phyloP scores from a whole-genome alignment of 2,329 filamentous ascomycete species.

The Trichoderma breve region DNA sequence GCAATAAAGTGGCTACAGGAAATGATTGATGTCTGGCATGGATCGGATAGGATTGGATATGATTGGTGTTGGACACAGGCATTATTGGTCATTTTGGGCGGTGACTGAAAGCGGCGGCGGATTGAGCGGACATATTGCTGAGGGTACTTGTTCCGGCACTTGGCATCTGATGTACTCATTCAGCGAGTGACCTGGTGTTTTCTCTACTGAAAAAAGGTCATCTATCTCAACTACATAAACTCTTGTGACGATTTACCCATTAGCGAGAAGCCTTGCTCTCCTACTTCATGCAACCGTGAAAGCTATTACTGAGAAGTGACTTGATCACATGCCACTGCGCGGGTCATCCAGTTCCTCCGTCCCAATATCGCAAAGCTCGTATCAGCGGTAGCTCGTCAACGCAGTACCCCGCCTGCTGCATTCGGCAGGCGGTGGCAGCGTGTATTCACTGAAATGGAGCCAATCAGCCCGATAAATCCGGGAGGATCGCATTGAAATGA shows the following conservation, averaged over 20 bases:
- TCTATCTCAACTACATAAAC: background rate
- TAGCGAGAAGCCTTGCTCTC: background rate
- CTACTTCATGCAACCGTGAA: background rate
- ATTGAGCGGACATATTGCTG: background rate
- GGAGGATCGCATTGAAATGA: background rate
- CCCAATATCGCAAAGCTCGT: background rate
- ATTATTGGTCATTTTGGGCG: background rate
- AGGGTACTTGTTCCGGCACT: background rate
- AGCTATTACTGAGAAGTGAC: background rate
- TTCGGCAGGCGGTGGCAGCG: background rate
- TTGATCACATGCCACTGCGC: background rate
- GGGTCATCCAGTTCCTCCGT: background rate
- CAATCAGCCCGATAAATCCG: background rate
- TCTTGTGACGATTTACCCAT: background rate
- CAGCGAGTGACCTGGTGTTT: background rate
- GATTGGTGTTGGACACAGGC: background rate
- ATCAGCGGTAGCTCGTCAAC: background rate
- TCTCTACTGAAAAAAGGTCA: background rate
- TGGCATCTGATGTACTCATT: background rate
- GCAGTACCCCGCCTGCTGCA: constrained; percentile 14
- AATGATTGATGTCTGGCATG: background rate
- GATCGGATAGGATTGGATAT: background rate
- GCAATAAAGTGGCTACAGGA: background rate
- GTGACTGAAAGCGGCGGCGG: background rate
- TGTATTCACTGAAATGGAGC: background rate